A percentile compares a stretch with the other conserved stretches of the same genome.
Conservation (phyloP, 83 land plant genomes). For the Diphasiastrum complanatum region DNA sequence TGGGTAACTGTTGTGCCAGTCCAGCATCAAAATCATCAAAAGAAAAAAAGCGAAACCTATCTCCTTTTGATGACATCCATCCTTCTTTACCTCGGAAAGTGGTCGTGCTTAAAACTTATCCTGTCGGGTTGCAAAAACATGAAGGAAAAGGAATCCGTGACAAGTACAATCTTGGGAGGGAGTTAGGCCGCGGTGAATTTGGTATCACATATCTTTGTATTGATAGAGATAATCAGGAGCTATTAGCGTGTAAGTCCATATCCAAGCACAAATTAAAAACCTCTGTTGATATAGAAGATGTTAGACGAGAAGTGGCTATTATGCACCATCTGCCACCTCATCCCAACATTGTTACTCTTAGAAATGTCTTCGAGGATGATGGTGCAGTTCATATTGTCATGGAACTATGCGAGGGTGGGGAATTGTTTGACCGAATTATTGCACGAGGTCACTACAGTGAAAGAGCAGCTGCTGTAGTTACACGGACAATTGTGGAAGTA, state of each 20-base stretch:
- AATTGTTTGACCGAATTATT: constrained; percentile 7
- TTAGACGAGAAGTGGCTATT: constrained; percentile 8
- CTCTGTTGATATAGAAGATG: constrained; percentile 13
- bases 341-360: constrained; percentile 4
- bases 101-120: not conserved
- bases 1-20: no score
- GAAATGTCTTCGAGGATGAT: constrained; percentile 7
- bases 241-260: constrained; percentile 11
- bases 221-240: not conserved
- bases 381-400: constrained; percentile 9
- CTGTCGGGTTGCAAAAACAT: not conserved
- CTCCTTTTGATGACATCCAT: no score
- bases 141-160: constrained; percentile 5
- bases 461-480: constrained; percentile 11
- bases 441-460: constrained; percentile 14
- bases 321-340: constrained; percentile 15
- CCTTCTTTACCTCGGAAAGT: no score
- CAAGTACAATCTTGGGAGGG: constrained; percentile 10
- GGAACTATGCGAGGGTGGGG: no score
- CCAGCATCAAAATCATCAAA: no score
- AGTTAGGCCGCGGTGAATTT: constrained; percentile 13
- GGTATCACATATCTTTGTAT: constrained; percentile 8
- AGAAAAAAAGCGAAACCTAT: no score
- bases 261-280: constrained; percentile 12
- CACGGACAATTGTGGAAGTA: constrained; percentile 12